A percentile compares a stretch with the other conserved stretches of the same genome.
phyloP scores from a whole-genome alignment of 352 stramenopile species.

The Plasmopara muralis region DNA sequence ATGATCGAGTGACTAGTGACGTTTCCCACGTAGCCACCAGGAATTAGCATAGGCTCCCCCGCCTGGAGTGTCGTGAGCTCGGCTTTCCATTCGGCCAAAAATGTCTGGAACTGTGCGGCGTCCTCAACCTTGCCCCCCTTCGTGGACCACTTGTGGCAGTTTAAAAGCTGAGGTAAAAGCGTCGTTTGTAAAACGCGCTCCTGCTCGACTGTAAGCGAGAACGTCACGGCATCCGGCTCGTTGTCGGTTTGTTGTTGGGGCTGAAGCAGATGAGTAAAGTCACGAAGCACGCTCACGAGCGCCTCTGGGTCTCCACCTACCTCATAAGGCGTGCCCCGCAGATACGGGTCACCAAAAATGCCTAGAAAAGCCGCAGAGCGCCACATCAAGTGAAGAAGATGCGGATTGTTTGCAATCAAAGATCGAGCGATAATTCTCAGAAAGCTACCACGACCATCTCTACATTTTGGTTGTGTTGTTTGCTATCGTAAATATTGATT shows the following conservation, averaged over 20 bases:
- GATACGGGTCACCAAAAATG: conserved; percentile 73
- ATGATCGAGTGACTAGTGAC: conserved; percentile 68
- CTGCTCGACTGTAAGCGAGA: conserved; percentile 36
- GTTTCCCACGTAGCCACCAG: conserved; percentile 76
- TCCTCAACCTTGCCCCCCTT: conserved; percentile 56
- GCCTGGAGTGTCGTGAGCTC: conserved; percentile 37
- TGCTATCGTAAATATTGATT: no score
- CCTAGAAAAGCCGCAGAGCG: conserved; percentile 58
- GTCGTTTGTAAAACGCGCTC: conserved; percentile 40
- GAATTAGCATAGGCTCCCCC: conserved; percentile 49
- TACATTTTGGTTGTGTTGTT: no score
- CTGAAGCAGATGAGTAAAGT: conserved; percentile 36
- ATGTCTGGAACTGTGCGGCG: conserved; percentile 53
- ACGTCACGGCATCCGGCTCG: conserved; percentile 13
- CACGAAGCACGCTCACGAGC: conserved; percentile 41
- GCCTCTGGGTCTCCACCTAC: conserved; percentile 63
- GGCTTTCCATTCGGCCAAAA: conserved; percentile 65
- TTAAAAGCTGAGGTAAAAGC: conserved; percentile 47
- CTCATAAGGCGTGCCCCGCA: conserved; percentile 73
- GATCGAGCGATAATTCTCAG: no score
- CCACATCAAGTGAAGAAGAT: conserved; percentile 29
- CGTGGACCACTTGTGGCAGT: conserved; percentile 46
- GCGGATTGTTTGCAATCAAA: no score
- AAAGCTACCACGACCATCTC: no score
- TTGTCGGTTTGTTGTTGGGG: conserved; percentile 14